Base-by-base conservation (phyloP, 2,329 filamentous ascomycete species). In the Huntiella omanensis region DNA sequence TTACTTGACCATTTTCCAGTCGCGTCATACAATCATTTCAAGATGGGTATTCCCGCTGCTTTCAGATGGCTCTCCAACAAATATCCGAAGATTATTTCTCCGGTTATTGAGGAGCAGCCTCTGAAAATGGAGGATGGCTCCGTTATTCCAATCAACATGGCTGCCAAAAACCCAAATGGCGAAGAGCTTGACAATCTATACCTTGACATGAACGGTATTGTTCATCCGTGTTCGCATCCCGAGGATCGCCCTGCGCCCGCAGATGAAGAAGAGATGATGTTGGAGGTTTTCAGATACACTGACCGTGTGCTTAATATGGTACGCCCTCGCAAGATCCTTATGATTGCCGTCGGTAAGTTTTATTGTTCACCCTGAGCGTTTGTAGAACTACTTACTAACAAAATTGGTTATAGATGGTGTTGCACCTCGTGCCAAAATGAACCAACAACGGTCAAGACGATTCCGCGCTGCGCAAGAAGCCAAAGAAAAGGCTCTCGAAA, bases 291-390 rank as follows among this genome's bases (percentile, higher is more conserved):
- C 69, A 84, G 81, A 59, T 98, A 98, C 63, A 98, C 91, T n/a
- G 87, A 98, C 59, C 81, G 91, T 50, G 87, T 98, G 17, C 84
- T 98, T 54, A 95, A 94, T 61, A 98, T 98, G 88, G 88, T 94
- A 53, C 83, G 91, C 50, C 91, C 91, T 7, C 78, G 91, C 55
- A 96, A 95, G 65, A 67, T 98, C 42, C 73, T 98, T 47, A 91
- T 96, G 83, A 95, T 98, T 58, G 91, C 91, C 56, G 87, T 98
- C 60, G 83, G 82, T 87, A 69, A 56, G 76, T 65, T 43, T 11
- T 5, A 32, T 32, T 32, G 33, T 40, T n/a, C 5, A 6, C 16
- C 3, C 16, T 28, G 5, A 2, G 5, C 50, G 32, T 48, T 50
- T 43, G 50, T 49, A 54, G 59, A 56, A 28, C 54, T 40, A 45